Base-by-base conservation (phyloP, 345 rosid genomes). In the Crucihimalaya himalaica region DNA sequence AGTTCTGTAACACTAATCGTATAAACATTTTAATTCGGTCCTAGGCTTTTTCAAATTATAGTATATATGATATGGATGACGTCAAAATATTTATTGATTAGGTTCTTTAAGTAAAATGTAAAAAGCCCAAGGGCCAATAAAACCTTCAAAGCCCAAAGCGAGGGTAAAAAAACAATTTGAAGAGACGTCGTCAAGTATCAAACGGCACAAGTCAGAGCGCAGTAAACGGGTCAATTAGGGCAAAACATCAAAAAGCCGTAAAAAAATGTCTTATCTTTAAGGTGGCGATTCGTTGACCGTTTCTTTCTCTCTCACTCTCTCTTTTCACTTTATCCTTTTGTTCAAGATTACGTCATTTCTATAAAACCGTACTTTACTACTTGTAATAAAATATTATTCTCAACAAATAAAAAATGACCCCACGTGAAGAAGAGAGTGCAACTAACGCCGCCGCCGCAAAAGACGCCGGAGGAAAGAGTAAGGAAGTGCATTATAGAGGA, bases 401-500 rank as follows among this genome's bases (percentile, higher is more conserved):
- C 13, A 16, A n/a, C 37, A 8, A 34, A 7, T 7, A 54, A 39
- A 15, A 56, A 5, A 72, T 73, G 77, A 10, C 40, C 11, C 71
- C 34, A 15, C 52, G 2, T 5, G 28, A 32, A 18, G 40, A 39
- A 19, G 43, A 62, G 32, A 62, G 15, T 50, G 62, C 13, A 3
- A 39, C n/a, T 28, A 14, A 39, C 20, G 45, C 39, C n/a, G 45
- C 48, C 18, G 66, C 46, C 73, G 76, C 55, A 12, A 16, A 4
- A 3, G 52, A 18, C 54, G 31, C 28, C 43, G 57, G 15, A 51
- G 62, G n/a, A 51, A 28, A 51, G 69, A 9, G 8, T 1, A 61
- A 20, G 60, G 89, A 85, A 80, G 66, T 78, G 73, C 89, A 71
- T 60, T 81, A 78, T 48, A 79, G 92, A 48, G 92, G 91, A 6